Evolutionary conservation across 2,329 filamentous ascomycete species (phyloP).

Genomic region (Eurotiales sp.): DNA sequence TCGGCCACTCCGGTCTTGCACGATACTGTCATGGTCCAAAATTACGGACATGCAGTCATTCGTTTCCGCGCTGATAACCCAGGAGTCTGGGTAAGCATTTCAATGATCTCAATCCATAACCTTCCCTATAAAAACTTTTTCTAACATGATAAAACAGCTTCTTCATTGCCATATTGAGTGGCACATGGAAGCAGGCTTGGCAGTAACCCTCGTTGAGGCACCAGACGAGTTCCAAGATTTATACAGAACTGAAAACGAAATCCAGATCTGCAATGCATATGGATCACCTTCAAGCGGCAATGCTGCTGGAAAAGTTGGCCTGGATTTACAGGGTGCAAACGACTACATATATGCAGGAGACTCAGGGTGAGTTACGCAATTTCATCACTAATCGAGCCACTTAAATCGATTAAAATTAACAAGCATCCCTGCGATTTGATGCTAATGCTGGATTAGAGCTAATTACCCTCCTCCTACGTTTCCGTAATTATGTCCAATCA

Average conservation of each 20-base stretch:
- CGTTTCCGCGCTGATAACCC: conserved; percentile 35
- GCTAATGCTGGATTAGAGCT: conserved; percentile 7
- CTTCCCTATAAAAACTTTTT: neutral
- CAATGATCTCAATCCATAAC: neutral
- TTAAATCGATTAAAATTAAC: neutral
- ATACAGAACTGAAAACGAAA: conserved; percentile 20
- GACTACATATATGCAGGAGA: conserved; percentile 13
- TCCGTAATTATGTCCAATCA: neutral
- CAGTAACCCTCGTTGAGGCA: conserved; percentile 30
- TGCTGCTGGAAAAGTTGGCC: conserved; percentile 18
- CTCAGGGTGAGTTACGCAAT: conserved; percentile 6
- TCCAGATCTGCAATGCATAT: conserved; percentile 22
- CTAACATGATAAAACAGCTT: conserved; percentile 26
- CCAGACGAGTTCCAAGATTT: conserved; percentile 23
- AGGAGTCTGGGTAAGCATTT: conserved; percentile 18
- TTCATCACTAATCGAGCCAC: neutral
- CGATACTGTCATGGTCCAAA: conserved; percentile 33
- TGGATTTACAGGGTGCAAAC: conserved; percentile 10
- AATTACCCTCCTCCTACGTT: conserved; percentile 5
- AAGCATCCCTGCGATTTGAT: neutral
- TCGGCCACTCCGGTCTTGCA: conserved; percentile 27
- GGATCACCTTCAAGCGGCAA: conserved; percentile 21
- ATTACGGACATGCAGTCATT: conserved; percentile 28
- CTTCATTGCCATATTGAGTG: conserved; percentile 37
- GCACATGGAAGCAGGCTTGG: conserved; percentile 31